Conservation (phyloP, 768 basidiomycete species). For the Leucocoprinus leucothites region DNA sequence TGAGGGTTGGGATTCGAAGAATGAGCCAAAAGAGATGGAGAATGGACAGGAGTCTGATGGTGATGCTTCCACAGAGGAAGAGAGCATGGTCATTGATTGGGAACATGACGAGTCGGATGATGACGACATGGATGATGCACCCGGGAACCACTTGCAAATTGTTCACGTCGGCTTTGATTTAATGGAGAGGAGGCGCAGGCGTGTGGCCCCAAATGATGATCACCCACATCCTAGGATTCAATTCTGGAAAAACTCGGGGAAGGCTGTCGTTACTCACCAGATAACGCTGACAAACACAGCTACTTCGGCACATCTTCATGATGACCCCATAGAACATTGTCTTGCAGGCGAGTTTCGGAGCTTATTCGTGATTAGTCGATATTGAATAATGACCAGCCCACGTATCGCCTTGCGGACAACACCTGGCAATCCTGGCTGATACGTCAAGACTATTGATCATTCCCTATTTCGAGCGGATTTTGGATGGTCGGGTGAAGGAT, state of each 20-base stretch:
- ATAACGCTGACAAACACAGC: background rate
- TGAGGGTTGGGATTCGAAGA: background rate
- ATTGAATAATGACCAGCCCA: constrained; percentile 29
- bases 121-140: background rate
- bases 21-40: too few relatives aligned
- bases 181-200: background rate
- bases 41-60: too few relatives aligned
- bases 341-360: background rate
- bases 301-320: background rate
- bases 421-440: constrained; percentile 37
- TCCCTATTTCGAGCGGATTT: constrained; percentile 37
- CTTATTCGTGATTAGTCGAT: background rate
- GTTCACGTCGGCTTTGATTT: background rate
- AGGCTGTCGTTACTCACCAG: background rate
- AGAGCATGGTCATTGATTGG: too few relatives aligned
- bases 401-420: constrained; percentile 46
- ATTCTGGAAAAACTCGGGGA: background rate
- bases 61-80: too few relatives aligned
- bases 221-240: background rate
- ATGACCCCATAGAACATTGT: background rate
- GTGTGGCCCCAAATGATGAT: background rate
- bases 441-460: constrained; percentile 41
- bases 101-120: background rate
- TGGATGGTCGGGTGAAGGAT: constrained; percentile 19
- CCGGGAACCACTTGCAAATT: background rate